Base-by-base conservation (phyloP, 805 yeast species). In the Zygosaccharomyces kombuchaensis region DNA sequence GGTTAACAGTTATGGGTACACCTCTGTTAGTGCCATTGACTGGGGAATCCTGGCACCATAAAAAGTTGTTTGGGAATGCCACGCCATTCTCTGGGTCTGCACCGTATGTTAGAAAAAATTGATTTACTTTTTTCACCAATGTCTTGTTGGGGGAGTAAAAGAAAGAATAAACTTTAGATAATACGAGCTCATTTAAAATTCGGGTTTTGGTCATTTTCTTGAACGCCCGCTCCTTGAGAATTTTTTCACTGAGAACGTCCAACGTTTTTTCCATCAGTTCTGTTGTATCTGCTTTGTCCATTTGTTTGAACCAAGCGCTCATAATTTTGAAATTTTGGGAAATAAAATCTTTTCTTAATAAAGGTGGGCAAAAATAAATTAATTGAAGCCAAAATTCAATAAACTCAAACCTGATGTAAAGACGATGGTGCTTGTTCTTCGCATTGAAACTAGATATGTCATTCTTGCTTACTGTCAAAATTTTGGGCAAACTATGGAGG, bases 131-230 rank as follows among this genome's bases (percentile, higher is more conserved):
- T 5, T 63, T 61, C 9, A 69, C 68, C 10, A 80, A 50, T 40
- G 58, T 65, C 9, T 64, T 57, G 30, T 69, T 64, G 0, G 57
- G 21, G n/a, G 70, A 61, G 32, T 71, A 69, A 40, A 74, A 80
- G 2, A 87, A 61, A 3, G 76, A 71, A 27, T 79, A 76, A 25
- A 87, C 53, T 44, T 80, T 80, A 22, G 74, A 72, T 47, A 88
- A 58, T 17, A 82, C 77, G 72, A 84, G 78, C 59, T 90, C 97
- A 55, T 87, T 87, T 57, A 91, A 75, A 12, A 89, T 75, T 48
- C 80, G 78, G 49, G 87, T 76, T 60, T 89, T 90, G 0, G 88
- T 76, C 48, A 82, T 70, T 56, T 81, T 82, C 53, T 78, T 78
- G 59, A 81, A 84, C 9, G 75, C 66, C 2, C 69, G 57, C 53